Evolutionary conservation across 495 filamentous ascomycete genomes (phyloP).

Genomic region (Chaetomium tenue): DNA sequence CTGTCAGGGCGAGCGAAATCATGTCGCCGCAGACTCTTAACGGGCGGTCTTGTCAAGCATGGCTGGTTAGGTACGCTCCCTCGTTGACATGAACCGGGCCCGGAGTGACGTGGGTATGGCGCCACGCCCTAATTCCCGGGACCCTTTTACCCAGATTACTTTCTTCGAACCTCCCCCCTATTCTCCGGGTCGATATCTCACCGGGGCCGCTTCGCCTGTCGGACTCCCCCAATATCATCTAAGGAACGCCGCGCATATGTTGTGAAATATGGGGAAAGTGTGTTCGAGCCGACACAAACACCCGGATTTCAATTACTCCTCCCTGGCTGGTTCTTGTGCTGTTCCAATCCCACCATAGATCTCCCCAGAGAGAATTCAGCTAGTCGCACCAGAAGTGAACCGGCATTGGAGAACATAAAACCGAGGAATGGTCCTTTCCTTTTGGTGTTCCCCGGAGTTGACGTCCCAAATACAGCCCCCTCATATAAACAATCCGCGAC

Average conservation of each 20-base stretch:
- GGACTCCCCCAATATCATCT: constrained; percentile 33
- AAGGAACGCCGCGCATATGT: not conserved
- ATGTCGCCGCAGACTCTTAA: no score
- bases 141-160: constrained; percentile 35
- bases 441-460: not conserved
- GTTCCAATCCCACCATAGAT: not conserved
- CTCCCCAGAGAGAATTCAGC: not conserved
- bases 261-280: not conserved
- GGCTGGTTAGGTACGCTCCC: not conserved
- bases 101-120: not conserved
- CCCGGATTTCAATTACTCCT: not conserved
- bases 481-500: not conserved
- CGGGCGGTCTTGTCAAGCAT: no score
- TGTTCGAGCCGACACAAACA: not conserved
- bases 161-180: not conserved
- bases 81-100: not conserved
- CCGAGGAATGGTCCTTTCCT: not conserved
- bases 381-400: not conserved
- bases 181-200: not conserved
- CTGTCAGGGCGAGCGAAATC: no score
- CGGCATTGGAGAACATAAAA: not conserved
- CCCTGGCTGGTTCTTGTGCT: not conserved
- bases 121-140: constrained; percentile 13
- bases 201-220: not conserved
- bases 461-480: not conserved